Evolutionary conservation across 2,329 filamentous ascomycete genomes (phyloP).

Genomic region (Neonectria sp.): DNA sequence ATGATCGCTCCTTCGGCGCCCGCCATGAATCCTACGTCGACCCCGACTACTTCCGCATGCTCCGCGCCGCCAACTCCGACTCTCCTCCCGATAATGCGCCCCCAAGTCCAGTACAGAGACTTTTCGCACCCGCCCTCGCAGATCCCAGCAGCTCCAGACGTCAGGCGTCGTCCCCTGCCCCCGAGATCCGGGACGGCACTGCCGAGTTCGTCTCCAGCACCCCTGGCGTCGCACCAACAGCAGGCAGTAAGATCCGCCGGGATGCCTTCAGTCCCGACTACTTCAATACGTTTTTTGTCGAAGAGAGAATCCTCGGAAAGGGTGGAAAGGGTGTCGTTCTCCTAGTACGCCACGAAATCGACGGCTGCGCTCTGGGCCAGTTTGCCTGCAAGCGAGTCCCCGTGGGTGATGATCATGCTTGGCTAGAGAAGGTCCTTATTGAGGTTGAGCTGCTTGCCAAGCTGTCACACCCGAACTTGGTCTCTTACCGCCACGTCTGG

Average conservation of each 20-base stretch:
- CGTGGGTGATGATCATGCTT: conserved; percentile 93
- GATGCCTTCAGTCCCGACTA: conserved; percentile 94
- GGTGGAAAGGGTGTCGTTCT: conserved; percentile 96
- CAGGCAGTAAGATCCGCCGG: conserved; percentile 81
- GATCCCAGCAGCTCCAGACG: conserved; percentile 30
- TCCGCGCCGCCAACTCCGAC: conserved; percentile 71
- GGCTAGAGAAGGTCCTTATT: conserved; percentile 93
- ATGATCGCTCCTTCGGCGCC: conserved; percentile 58
- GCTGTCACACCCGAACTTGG: conserved; percentile 93
- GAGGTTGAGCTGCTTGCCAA: conserved; percentile 95
- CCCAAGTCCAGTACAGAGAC: conserved; percentile 68
- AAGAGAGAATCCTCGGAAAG: conserved; percentile 87
- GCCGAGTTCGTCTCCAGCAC: conserved; percentile 69
- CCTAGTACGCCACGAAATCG: conserved; percentile 92
- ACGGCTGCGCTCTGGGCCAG: conserved; percentile 88
- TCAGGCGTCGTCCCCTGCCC: conserved; percentile 34
- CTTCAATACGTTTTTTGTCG: conserved; percentile 93
- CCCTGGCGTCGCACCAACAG: conserved; percentile 62
- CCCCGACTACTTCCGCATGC: conserved; percentile 95
- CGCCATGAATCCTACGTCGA: conserved; percentile 81
- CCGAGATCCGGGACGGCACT: conserved; percentile 46
- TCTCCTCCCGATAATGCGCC: conserved; percentile 62
- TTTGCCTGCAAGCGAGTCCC: conserved; percentile 98
- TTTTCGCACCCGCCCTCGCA: conserved; percentile 62
- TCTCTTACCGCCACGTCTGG: conserved; percentile 98